These are phyloP conservation scores for Lentinula boryana DNA, from an alignment of 768 basidiomycete genomes.

Conservation along the genomic window DNA sequence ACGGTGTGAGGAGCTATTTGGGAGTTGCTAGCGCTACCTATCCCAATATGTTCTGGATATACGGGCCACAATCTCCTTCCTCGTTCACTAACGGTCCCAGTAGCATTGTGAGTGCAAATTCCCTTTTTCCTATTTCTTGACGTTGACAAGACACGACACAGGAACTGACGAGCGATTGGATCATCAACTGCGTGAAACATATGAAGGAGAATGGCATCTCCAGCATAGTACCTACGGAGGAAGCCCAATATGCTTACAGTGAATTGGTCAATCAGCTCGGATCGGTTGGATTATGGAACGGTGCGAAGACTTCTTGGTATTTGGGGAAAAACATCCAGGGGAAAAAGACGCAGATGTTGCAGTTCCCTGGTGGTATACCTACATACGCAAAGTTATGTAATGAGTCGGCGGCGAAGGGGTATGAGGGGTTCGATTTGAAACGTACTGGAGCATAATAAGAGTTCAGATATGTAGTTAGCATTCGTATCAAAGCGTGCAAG, in stretches of 20 bases:
- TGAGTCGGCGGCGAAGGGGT: not conserved
- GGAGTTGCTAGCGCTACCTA: slow-evolving; percentile 10
- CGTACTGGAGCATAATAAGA: no score
- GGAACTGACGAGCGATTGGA: slow-evolving; percentile 21
- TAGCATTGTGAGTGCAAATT: slow-evolving; percentile 6
- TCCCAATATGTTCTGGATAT: slow-evolving; percentile 15
- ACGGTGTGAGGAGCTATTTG: slow-evolving; percentile 10
- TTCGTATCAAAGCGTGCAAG: no score
- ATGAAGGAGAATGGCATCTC: slow-evolving; percentile 10
- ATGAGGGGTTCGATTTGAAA: not conserved
- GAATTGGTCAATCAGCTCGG: not conserved
- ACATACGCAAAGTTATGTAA: not conserved
- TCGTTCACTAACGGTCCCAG: slow-evolving; percentile 11
- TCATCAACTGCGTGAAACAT: slow-evolving; percentile 14
- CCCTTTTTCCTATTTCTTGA: not conserved
- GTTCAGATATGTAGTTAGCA: no score
- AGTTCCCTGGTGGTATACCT: not conserved
- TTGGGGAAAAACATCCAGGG: slow-evolving; percentile 10
- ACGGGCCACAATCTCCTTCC: slow-evolving; percentile 12
- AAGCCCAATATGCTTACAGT: not conserved
- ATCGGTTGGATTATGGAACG: not conserved
- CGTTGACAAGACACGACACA: not conserved
- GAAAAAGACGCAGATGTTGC: not conserved
- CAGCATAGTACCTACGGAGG: not conserved
- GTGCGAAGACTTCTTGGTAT: slow-evolving; percentile 10